Conservation (phyloP, 768 basidiomycete genomes). For the Epithele typhae region DNA sequence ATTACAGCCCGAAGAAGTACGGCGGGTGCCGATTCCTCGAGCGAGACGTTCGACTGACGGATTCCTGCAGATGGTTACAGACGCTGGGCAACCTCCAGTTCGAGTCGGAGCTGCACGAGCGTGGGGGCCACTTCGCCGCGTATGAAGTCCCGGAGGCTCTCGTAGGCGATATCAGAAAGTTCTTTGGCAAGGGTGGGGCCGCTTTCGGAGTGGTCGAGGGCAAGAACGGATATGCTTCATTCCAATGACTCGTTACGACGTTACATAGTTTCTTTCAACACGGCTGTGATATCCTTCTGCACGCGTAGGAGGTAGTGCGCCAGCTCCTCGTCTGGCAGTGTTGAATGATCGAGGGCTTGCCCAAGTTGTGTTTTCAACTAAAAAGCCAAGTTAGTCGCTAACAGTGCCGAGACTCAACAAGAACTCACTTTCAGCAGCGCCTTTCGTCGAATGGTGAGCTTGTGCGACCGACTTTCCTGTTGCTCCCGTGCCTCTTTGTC, state of each 20-base stretch:
- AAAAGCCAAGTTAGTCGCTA: not conserved
- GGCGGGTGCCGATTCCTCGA: not conserved
- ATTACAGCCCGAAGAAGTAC: not conserved
- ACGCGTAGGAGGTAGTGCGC: constrained; percentile 60
- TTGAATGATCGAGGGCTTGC: constrained; percentile 69
- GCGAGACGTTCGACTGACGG: too few relatives aligned
- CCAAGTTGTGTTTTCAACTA: constrained; percentile 72
- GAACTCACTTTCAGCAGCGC: constrained; percentile 60
- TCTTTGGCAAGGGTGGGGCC: constrained; percentile 24
- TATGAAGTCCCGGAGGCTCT: constrained; percentile 22
- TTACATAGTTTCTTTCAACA: constrained; percentile 38
- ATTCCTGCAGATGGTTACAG: constrained; percentile 17
- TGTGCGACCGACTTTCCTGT: constrained; percentile 57
- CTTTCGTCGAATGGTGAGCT: constrained; percentile 58
- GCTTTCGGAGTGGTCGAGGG: constrained; percentile 19
- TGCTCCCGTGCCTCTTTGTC: constrained; percentile 53
- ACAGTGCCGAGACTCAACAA: too few relatives aligned
- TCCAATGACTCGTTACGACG: too few relatives aligned
- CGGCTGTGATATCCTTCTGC: constrained; percentile 65
- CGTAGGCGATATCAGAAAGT: constrained; percentile 20
- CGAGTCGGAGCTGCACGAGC: constrained; percentile 16
- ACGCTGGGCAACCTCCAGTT: constrained; percentile 21
- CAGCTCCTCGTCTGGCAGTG: constrained; percentile 69
- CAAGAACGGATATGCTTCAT: constrained; percentile 7
- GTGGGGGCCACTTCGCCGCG: constrained; percentile 26